Base-by-base conservation (phyloP, 306 rosid species). In the Calophaca sinica region DNA sequence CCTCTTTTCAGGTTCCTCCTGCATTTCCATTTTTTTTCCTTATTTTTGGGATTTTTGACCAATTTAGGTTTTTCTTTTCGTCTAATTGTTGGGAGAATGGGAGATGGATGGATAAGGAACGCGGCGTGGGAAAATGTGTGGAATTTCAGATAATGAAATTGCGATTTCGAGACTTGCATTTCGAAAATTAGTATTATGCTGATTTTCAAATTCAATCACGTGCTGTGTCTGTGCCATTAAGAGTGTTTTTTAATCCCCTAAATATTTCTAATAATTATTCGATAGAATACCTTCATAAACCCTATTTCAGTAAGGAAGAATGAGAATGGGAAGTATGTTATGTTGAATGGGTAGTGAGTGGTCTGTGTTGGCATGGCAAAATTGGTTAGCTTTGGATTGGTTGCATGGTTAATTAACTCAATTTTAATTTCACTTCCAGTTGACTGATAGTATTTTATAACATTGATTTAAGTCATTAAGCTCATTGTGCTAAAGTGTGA, bases 1-100 rank as follows among this genome's bases (percentile, higher is more conserved):
- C 97, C 11, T 87, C 73, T 73, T 83, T 62, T 73, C 98, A 94
- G 98, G 98, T 94, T 85, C 44, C 36, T 65, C 69, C 26, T 69
- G 55, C 88, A 55, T 75, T 82, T 68, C 8, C 58, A 4, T 31
- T 32, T 28, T 11, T 2, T n/a, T 2, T 73, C 32, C 3, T 9
- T 33, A 26, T 41, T 1, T 42, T 5, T 7, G 38, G 26, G 33
- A 1, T 66, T 54, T 65, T 29, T 60, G 26, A 6, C 31, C 57
- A 36, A 70, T 67, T 77, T 84, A 67, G 60, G 77, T 75, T 38
- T 81, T 64, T 28, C 0, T 41, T 80, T 76, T 45, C 2, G 11
- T 49, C 4, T 48, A 12, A 64, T 75, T 73, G 39, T 49, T 68
- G 36, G 45, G 36, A 26, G 13, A n/a, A 33, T 76, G 55, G 9